Conservation (phyloP, 345 rosid genomes). For the Syzygium aromaticum region DNA sequence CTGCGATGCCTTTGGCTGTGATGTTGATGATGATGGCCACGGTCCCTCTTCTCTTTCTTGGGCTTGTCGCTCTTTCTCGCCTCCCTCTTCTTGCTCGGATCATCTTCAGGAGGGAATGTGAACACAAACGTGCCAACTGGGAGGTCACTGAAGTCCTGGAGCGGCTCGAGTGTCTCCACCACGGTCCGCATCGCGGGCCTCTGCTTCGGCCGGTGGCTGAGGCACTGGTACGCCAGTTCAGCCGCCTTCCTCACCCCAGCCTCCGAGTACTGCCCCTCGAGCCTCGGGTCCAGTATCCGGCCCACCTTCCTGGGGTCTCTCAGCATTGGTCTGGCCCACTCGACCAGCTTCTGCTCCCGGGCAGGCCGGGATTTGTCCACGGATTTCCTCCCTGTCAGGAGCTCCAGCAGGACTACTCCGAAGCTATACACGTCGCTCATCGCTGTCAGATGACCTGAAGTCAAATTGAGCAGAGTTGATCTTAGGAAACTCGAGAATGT, state of each 20-base stretch:
- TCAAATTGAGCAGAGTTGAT: not conserved
- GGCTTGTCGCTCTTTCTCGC: conserved; percentile 13
- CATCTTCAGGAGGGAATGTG: conserved; percentile 29
- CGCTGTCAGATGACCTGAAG: conserved; percentile 60
- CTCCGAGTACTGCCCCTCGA: conserved; percentile 88
- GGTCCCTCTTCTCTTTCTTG: conserved; percentile 13
- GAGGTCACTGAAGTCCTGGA: conserved; percentile 46
- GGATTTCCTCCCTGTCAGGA: conserved; percentile 50
- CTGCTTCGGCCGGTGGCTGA: conserved; percentile 69
- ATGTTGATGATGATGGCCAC: conserved; percentile 17
- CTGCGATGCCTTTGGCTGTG: conserved; percentile 5
- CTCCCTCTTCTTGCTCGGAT: conserved; percentile 7
- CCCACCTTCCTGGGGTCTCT: conserved; percentile 50
- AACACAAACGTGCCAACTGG: conserved; percentile 57
- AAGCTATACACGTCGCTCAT: conserved; percentile 68
- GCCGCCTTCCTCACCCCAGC: conserved; percentile 71
- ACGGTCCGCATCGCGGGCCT: conserved; percentile 63
- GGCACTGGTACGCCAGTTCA: conserved; percentile 67
- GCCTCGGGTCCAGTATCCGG: conserved; percentile 79
- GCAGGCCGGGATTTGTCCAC: conserved; percentile 49
- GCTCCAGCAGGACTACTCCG: conserved; percentile 60
- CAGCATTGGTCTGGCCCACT: conserved; percentile 69
- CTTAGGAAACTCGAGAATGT: not conserved
- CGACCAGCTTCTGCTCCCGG: conserved; percentile 52
- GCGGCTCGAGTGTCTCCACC: conserved; percentile 52